Base-by-base conservation (phyloP, 2,329 filamentous ascomycete species). In the Aspergillus terreus region DNA sequence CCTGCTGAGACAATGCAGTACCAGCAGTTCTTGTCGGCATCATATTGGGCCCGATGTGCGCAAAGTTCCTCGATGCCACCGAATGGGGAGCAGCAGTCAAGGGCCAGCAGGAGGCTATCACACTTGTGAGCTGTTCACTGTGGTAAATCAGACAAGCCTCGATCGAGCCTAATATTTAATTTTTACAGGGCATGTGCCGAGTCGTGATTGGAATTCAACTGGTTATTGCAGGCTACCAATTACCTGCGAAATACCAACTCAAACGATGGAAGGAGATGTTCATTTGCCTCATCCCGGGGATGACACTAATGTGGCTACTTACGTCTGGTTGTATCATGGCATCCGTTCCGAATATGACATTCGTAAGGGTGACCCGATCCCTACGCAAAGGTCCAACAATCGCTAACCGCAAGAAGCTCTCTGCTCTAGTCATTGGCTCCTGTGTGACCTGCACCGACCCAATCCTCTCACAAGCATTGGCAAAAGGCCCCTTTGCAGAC, bases 401-500 rank as follows among this genome's bases (percentile, higher is more conserved):
- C 7, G n/a, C 21, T 41, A 23, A 30, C 19, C 2, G 35, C 10
- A 5, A 19, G 10, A 27, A 47, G 46, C 21, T 47, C 14, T 41
- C 12, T 27, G 46, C 46, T 17, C 23, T 47, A 19, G 46, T 47
- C 12, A 47, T 47, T 19, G 46, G 46, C 11, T 47, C 46, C 6
- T 47, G 46, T 25, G 46, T 47, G 14, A 47, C 46, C 23, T 47
- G 19, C 35, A 47, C 46, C 33, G 46, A 47, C 15, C 46, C 47
- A 15, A 44, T 49, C 19, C 47, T 49, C 11, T 49, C 47, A 21
- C 47, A 49, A 30, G 27, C 47, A 11, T 10, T 49, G n/a, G 47
- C 47, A 21, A 49, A 49, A 44, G 47, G 47, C 1, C 47, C 47
- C 4, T 49, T 49, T 25, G 47, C 47, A 7, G 47, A 49, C 32